Evolutionary conservation across 139 green algal species (phyloP), one percentile per base, ranked within the genome.

Genomic region (Picochlorum sp.): DNA sequence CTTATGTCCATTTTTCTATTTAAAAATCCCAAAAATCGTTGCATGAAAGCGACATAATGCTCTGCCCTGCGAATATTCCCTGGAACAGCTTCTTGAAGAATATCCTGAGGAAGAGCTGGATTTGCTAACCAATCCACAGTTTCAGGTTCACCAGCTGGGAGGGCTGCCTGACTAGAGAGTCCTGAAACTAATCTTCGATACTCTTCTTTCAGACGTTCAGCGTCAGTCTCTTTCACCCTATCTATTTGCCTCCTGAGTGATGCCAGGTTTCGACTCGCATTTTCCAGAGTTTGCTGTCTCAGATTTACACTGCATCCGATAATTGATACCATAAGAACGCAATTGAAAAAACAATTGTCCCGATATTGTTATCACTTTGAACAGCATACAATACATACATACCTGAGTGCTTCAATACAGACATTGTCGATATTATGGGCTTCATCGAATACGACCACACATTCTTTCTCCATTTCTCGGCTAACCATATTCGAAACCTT

Each of bases 391-490:
- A n/a, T n/a, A n/a, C n/a, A n/a, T n/a, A n/a, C n/a, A n/a, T n/a
- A n/a, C n/a, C n/a, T n/a, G 40, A 76, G 72, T 53, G 90, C 89
- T 77, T 99, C 93, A 35, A 99, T 99, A 80, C 92, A 98, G 50
- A 98, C 89, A 74, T 96, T 98, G 79, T 98, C 91, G 32, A 98
- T 98, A 81, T 98, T 98, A 75, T 98, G 91, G 1, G 91, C 91
- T 74, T 99, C 93, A 68, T 99, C 93, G 81, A 99, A 99, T 40
- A 99, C 93, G 20, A 99, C 88, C 16, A 97, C 67, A 55, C 85
- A 94, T 80, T 98, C 88, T 61, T 85, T 85, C 70, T 99, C 93
- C 50, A 99, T 74, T 73, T 98, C 89, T n/a, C 85, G 68, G 3
- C 85, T 95, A 35, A 99, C 94, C 79, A 96, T 85, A 2, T 29